Evolutionary conservation across 257 asterid genomes (phyloP).

Genomic region (Plantago major): DNA sequence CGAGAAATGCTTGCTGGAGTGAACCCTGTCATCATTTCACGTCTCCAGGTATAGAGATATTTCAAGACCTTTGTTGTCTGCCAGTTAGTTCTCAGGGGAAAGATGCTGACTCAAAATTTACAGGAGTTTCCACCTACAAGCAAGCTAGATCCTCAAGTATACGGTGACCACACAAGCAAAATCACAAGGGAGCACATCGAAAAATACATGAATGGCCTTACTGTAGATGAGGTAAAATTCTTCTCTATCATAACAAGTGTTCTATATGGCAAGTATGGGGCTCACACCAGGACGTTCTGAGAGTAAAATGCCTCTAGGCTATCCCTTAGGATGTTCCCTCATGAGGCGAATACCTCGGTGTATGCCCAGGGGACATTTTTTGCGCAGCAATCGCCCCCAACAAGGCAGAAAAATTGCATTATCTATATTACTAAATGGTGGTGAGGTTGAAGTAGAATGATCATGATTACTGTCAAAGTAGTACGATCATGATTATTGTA

Average conservation of each 20-base stretch:
- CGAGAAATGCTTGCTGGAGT: slow-evolving; percentile 97
- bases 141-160: slow-evolving; percentile 45
- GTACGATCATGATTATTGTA: too few species aligned
- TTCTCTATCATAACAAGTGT: not conserved
- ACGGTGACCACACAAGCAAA: slow-evolving; percentile 63
- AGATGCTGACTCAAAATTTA: slow-evolving; percentile 9
- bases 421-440: too few species aligned
- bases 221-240: slow-evolving; percentile 57
- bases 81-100: not conserved
- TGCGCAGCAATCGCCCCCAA: too few species aligned
- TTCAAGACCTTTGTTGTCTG: not conserved
- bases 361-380: too few species aligned
- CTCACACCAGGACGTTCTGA: too few species aligned
- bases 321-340: too few species aligned
- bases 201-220: slow-evolving; percentile 58
- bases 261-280: too few species aligned
- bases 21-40: slow-evolving; percentile 69
- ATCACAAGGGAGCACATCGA: slow-evolving; percentile 55
- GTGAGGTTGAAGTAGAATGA: too few species aligned
- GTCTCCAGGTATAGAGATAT: slow-evolving; percentile 48
- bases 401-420: too few species aligned
- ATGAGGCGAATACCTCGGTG: too few species aligned
- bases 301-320: too few species aligned
- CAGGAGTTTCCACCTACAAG: slow-evolving; percentile 88
- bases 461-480: too few species aligned